phyloP scores from a whole-genome alignment of 1,284 basidiomycete genomes.

The Pseudozyma tsukubaensis region DNA sequence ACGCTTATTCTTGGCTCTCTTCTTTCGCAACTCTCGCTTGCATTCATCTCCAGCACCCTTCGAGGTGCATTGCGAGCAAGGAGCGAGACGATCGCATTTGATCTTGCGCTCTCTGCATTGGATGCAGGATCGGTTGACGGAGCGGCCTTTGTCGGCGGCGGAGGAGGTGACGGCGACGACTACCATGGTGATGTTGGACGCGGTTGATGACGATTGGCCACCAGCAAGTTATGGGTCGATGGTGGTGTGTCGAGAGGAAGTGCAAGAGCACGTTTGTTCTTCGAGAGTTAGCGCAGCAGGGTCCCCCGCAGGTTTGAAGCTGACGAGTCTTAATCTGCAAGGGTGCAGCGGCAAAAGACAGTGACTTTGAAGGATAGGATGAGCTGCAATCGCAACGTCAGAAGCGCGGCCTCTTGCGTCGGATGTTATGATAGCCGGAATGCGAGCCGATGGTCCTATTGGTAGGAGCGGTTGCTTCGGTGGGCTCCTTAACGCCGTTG shows the following conservation, averaged over 20 bases:
- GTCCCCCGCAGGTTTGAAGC: too few species aligned
- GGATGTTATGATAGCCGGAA: too few species aligned
- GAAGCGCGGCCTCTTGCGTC: too few species aligned
- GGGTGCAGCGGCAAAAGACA: too few species aligned
- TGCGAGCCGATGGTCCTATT: too few species aligned
- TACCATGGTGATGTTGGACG: background rate
- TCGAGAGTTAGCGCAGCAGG: too few species aligned
- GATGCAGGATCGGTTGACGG: slow-evolving; percentile 44
- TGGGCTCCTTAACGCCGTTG: too few species aligned
- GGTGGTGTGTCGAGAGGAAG: background rate
- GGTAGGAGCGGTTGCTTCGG: too few species aligned
- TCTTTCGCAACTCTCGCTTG: slow-evolving; percentile 42
- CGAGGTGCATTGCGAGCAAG: slow-evolving; percentile 39
- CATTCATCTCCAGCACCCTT: slow-evolving; percentile 33
- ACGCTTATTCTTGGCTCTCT: slow-evolving; percentile 45
- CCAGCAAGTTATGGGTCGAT: background rate
- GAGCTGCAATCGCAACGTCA: too few species aligned
- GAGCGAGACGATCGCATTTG: slow-evolving; percentile 41
- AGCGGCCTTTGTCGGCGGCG: slow-evolving; percentile 14
- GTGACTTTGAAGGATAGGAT: too few species aligned
- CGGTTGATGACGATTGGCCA: background rate
- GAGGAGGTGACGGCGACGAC: slow-evolving; percentile 1
- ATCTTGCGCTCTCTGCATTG: slow-evolving; percentile 49
- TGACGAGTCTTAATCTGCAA: too few species aligned
- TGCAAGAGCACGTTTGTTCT: too few species aligned